Conservation (phyloP, 352 stramenopile genomes). For the Globisporangium spiculum region DNA sequence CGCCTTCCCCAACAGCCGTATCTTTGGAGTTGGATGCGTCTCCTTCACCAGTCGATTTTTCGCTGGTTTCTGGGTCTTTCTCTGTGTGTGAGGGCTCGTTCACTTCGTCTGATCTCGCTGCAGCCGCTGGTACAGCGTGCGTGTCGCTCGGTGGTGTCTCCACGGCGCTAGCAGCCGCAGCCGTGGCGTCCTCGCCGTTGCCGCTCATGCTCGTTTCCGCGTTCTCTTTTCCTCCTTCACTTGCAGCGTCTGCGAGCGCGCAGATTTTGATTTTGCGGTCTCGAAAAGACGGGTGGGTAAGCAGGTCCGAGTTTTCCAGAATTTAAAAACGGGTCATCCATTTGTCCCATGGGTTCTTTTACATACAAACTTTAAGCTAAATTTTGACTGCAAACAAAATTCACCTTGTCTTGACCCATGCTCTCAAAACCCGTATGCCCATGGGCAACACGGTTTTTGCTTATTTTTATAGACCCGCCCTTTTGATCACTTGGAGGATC, state of each 20-base stretch:
- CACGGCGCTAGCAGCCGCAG: not conserved
- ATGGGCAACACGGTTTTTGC: not conserved
- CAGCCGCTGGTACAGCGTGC: not conserved
- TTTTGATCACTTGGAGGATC: not conserved
- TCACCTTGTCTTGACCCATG: not conserved
- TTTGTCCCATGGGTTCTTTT: not conserved
- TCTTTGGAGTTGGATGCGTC: conserved; percentile 6
- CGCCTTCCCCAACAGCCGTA: conserved; percentile 5
- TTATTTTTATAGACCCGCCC: not conserved
- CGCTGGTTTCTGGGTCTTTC: not conserved
- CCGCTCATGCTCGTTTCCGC: conserved; percentile 10
- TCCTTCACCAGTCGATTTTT: conserved; percentile 11
- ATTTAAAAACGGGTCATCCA: not conserved
- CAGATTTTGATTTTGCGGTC: conserved; percentile 3
- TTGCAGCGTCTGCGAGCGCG: too few relatives aligned
- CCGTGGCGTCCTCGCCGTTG: conserved; percentile 2
- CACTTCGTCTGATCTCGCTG: not conserved
- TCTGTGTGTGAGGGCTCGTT: conserved; percentile 3
- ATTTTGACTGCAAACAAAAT: not conserved
- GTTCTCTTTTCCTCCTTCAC: not conserved
- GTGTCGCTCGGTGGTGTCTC: not conserved
- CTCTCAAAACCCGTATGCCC: not conserved
- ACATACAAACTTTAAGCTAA: not conserved
- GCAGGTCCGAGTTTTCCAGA: not conserved
- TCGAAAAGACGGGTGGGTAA: not conserved